These are phyloP conservation scores for Parachaetomium inaequale DNA, from an alignment of 495 filamentous ascomycete genomes.

Conservation along the genomic window DNA sequence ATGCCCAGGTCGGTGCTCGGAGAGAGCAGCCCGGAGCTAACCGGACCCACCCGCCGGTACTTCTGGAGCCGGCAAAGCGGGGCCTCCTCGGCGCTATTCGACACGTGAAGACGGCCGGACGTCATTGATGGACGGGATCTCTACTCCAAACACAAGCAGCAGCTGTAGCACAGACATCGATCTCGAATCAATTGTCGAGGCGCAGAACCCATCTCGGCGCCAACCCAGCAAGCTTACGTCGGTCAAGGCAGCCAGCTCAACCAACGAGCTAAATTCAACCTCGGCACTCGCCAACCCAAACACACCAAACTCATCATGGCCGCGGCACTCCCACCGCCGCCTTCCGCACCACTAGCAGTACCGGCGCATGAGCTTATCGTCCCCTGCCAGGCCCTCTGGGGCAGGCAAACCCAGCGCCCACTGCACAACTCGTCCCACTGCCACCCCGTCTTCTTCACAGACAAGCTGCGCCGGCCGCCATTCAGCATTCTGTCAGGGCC, in stretches of 20 bases:
- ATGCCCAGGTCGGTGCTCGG: constrained; percentile 1
- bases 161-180: no score
- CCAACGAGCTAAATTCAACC: not conserved
- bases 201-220: not conserved
- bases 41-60: constrained; percentile 5
- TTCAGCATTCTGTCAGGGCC: constrained; percentile 23
- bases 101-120: constrained; percentile 22
- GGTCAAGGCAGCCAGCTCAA: no score
- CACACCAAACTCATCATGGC: constrained; percentile 13
- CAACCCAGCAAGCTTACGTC: no score
- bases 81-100: constrained; percentile 4
- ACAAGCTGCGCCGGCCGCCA: constrained; percentile 45
- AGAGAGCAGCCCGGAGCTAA: constrained; percentile 12
- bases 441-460: constrained; percentile 60
- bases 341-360: not conserved
- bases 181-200: not conserved
- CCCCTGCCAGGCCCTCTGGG: constrained; percentile 21
- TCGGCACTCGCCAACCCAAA: not conserved
- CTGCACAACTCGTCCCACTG: constrained; percentile 41
- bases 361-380: constrained; percentile 7
- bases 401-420: not conserved
- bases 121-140: constrained; percentile 19
- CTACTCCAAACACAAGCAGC: no score
- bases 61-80: constrained; percentile 3
- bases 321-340: constrained; percentile 6